phyloP scores from a whole-genome alignment of 192 early-diverging fungal genomes.

The Backusella circina region DNA sequence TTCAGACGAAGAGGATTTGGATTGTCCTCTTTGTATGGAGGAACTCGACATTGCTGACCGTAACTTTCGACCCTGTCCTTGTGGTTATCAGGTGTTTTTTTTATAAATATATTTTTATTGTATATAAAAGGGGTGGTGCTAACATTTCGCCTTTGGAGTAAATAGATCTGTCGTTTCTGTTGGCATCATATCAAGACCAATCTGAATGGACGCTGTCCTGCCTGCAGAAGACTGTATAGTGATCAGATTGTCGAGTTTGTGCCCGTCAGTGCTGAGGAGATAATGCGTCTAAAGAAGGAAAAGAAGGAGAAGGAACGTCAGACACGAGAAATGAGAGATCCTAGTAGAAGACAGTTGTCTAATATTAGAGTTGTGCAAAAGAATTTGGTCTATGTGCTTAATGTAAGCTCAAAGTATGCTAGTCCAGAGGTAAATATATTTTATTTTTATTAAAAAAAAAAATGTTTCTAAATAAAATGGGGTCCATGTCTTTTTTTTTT shows the following conservation, averaged over 20 bases:
- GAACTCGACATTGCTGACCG: conserved; percentile 96
- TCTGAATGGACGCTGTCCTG: conserved; percentile 91
- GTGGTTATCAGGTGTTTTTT: conserved; percentile 87
- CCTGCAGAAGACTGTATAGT: conserved; percentile 86
- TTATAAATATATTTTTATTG: background rate
- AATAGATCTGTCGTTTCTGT: conserved; percentile 97
- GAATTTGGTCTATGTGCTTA: conserved; percentile 96
- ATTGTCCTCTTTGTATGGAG: conserved; percentile 98
- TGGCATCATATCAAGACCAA: conserved; percentile 97
- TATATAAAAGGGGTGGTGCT: background rate
- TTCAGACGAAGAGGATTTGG: conserved; percentile 86
- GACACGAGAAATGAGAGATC: conserved; percentile 79
- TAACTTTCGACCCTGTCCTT: conserved; percentile 97
- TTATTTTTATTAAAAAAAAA: conserved; percentile 55
- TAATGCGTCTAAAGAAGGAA: conserved; percentile 69
- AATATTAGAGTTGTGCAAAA: conserved; percentile 95
- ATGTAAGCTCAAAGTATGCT: conserved; percentile 77
- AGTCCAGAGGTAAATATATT: conserved; percentile 72
- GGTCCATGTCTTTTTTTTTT: conserved; percentile 53
- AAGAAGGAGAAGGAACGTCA: conserved; percentile 87
- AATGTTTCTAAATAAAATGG: conserved; percentile 79
- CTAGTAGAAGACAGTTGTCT: conserved; percentile 70
- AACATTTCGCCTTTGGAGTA: background rate
- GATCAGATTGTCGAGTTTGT: conserved; percentile 88
- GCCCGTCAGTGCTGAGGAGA: conserved; percentile 87